Evolutionary conservation across 2,329 filamentous ascomycete genomes (phyloP).

Genomic region (Sarocladiaceae sp.): DNA sequence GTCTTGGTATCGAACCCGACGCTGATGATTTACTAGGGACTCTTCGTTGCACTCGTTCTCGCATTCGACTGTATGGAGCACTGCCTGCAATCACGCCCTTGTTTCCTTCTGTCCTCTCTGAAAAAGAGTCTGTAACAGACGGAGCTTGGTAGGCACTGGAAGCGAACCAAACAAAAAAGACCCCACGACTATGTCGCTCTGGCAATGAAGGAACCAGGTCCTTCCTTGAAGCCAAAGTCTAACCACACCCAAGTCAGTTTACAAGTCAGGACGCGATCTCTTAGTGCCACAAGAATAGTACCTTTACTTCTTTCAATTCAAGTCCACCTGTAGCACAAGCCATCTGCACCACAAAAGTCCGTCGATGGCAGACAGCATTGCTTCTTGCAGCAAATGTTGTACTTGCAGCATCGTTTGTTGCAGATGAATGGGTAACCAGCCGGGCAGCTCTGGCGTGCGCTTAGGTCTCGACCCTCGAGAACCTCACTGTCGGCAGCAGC

Average conservation of each 20-base stretch:
- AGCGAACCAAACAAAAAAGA: too few species aligned
- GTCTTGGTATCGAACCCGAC: too few species aligned
- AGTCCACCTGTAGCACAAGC: slow-evolving; percentile 2
- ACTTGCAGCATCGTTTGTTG: slow-evolving; percentile 2
- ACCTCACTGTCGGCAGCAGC: neutral
- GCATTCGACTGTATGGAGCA: too few species aligned
- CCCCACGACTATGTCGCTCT: too few species aligned
- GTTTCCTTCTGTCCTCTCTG: too few species aligned
- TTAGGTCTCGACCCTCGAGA: neutral
- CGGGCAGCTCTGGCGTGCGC: neutral
- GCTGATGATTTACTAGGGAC: too few species aligned
- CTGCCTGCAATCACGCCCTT: too few species aligned
- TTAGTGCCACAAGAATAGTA: neutral
- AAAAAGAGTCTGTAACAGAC: too few species aligned
- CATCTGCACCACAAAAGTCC: slow-evolving; percentile 6
- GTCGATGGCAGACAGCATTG: slow-evolving; percentile 1
- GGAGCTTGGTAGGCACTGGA: too few species aligned
- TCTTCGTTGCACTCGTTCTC: too few species aligned
- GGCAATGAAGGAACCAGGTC: too few species aligned
- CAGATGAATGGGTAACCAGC: slow-evolving; percentile 3
- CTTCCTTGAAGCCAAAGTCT: too few species aligned
- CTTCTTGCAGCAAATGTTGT: slow-evolving; percentile 5
- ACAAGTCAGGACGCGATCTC: neutral
- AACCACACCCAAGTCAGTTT: neutral
- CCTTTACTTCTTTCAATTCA: neutral